Conservation (phyloP, 2,329 filamentous ascomycete genomes). For the Phyllosticta citriasiana region DNA sequence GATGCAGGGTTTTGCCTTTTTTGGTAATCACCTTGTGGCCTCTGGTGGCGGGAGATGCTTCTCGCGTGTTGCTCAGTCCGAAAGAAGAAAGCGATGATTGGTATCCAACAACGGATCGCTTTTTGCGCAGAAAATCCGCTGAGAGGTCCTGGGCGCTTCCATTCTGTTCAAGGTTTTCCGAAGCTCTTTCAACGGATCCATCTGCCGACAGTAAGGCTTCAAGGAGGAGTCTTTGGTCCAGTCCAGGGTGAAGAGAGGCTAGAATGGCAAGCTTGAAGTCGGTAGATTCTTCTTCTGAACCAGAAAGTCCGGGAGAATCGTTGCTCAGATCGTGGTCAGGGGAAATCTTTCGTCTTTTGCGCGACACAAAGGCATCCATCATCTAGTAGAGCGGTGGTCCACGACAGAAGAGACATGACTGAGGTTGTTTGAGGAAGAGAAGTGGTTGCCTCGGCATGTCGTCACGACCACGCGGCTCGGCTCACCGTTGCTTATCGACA, state of each 20-base stretch:
- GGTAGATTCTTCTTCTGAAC: conserved; percentile 60
- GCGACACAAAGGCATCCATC: conserved; percentile 31
- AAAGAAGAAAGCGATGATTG: conserved; percentile 33
- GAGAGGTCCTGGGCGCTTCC: conserved; percentile 7
- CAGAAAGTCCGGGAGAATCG: background rate
- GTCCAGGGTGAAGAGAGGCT: conserved; percentile 59
- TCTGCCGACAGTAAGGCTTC: conserved; percentile 70
- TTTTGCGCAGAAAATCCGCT: conserved; percentile 27
- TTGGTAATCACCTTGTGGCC: conserved; percentile 46
- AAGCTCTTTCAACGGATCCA: conserved; percentile 62
- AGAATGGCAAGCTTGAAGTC: conserved; percentile 83
- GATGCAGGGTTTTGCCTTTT: conserved; percentile 72
- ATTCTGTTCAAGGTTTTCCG: conserved; percentile 39
- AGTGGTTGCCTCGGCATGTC: conserved; percentile 4
- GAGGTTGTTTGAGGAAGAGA: background rate
- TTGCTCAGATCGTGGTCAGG: background rate
- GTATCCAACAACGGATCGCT: conserved; percentile 23
- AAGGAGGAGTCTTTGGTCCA: conserved; percentile 58
- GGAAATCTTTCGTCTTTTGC: conserved; percentile 24
- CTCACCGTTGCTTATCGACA: background rate
- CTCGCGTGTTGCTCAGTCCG: background rate
- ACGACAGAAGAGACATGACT: background rate
- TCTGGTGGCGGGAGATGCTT: conserved; percentile 3
- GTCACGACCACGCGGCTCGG: background rate
- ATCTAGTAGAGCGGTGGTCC: background rate